Evolutionary conservation across 1,284 basidiomycete species (phyloP), one percentile per base, ranked within the genome.

Genomic region (Pyrrhoderma noxium): DNA sequence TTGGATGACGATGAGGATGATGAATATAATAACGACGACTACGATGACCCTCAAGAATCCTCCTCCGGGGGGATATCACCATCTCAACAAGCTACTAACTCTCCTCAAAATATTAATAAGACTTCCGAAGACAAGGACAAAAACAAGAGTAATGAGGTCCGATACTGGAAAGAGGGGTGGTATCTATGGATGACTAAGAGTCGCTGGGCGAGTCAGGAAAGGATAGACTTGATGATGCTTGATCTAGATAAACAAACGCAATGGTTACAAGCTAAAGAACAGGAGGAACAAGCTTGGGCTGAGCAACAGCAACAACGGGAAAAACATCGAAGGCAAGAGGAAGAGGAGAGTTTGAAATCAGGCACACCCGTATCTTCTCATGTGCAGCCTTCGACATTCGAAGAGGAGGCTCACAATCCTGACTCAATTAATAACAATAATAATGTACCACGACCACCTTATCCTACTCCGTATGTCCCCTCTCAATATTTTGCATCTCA

Each of bases 111-210:
- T 22, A 8, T 7, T 5, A 40, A 40, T 22, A 8, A 16, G 14
- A 8, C 38, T n/a, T n/a, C 5, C 23, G 22, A 13, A 31, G 44
- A 31, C 16, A 37, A 22, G n/a, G 37, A 43, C 45, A 49, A 52
- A 40, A 53, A 25, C 51, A 55, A 54, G 37, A 57, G 46, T 61
- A 53, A 68, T 47, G 66, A 70, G 13, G 68, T 67, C 25, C 75
- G 72, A 56, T 71, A 75, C 59, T 89, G 85, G 85, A 72, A 84
- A 49, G 78, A 82, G 59, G 85, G 85, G 1, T 82, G 76, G 74
- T 89, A 89, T 60, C 58, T 89, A 37, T 88, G 85, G 84, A 73
- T 75, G 45, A 76, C 75, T 21, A 71, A 72, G 53, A 78, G 72
- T 48, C 69, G 71, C 36, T 71, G 70, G 64, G 76, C 73, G 9